Evolutionary conservation across 2,329 filamentous ascomycete genomes (phyloP).

Genomic region (Thielaviopsis populi): DNA sequence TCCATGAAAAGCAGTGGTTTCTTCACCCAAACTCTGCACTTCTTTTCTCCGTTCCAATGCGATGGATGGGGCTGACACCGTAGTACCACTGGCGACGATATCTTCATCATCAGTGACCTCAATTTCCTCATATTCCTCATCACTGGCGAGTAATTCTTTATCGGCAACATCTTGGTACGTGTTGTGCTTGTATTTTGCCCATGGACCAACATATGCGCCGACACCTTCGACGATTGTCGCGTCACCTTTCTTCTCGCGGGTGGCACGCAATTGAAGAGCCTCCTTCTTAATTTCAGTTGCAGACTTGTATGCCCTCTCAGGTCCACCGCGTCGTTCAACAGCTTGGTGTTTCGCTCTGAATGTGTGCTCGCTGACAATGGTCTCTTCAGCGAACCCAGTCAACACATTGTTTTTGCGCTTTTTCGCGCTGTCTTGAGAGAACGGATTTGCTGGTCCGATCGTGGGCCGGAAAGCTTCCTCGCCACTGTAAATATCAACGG

Average conservation of each 20-base stretch:
- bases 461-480: slow-evolving; percentile 52
- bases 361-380: slow-evolving; percentile 74
- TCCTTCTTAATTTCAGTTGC: slow-evolving; percentile 51
- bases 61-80: slow-evolving; percentile 40
- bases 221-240: slow-evolving; percentile 72
- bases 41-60: slow-evolving; percentile 42
- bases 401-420: slow-evolving; percentile 55
- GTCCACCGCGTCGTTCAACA: slow-evolving; percentile 51
- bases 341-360: slow-evolving; percentile 81
- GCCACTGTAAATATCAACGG: slow-evolving; percentile 51
- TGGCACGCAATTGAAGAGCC: slow-evolving; percentile 51
- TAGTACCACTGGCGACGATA: slow-evolving; percentile 47
- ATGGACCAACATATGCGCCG: slow-evolving; percentile 81
- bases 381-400: slow-evolving; percentile 79
- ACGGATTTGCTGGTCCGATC: slow-evolving; percentile 60
- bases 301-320: slow-evolving; percentile 40
- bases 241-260: slow-evolving; percentile 73
- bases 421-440: slow-evolving; percentile 50
- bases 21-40: slow-evolving; percentile 46
- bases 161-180: slow-evolving; percentile 59
- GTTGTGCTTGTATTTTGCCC: slow-evolving; percentile 69
- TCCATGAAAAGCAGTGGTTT: slow-evolving; percentile 81
- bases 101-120: slow-evolving; percentile 63
- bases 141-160: slow-evolving; percentile 59
- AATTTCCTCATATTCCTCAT: slow-evolving; percentile 64